These are phyloP conservation scores for Cercospora sp. DNA, from an alignment of 2,329 filamentous ascomycete genomes.

Conservation along the genomic window DNA sequence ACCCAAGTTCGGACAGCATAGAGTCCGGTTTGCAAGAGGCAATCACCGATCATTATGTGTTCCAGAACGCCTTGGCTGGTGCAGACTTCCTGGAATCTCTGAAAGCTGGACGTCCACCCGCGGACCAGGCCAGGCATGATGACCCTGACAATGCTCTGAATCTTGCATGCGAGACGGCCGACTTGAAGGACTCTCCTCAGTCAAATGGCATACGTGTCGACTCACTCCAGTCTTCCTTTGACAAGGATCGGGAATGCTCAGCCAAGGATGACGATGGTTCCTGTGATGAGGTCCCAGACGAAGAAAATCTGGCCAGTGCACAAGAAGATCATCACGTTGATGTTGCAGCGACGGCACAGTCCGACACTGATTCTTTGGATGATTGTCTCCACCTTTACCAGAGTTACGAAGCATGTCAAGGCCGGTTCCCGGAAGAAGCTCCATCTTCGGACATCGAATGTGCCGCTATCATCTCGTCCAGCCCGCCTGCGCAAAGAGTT, in stretches of 20 bases:
- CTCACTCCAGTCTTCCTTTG: neutral
- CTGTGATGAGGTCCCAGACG: neutral
- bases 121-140: neutral
- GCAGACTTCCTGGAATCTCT: slow-evolving; percentile 11
- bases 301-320: neutral
- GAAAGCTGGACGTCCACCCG: neutral
- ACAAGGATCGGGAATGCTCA: neutral
- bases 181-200: neutral
- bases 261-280: neutral
- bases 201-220: neutral
- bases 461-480: neutral
- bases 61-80: slow-evolving; percentile 24
- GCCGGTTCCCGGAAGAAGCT: neutral
- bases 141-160: neutral
- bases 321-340: neutral
- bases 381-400: slow-evolving; percentile 20
- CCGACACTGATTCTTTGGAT: slow-evolving; percentile 12
- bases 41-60: slow-evolving; percentile 24
- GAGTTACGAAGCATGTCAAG: slow-evolving; percentile 18
- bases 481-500: neutral
- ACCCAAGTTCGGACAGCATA: slow-evolving; percentile 22
- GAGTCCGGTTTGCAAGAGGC: slow-evolving; percentile 22
- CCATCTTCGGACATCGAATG: slow-evolving; percentile 5
- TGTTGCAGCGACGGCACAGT: neutral
- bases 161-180: neutral